These are phyloP conservation scores for Syncephalastrum contaminatum DNA, from an alignment of 371 early-diverging fungal species.

Conservation along the genomic window DNA sequence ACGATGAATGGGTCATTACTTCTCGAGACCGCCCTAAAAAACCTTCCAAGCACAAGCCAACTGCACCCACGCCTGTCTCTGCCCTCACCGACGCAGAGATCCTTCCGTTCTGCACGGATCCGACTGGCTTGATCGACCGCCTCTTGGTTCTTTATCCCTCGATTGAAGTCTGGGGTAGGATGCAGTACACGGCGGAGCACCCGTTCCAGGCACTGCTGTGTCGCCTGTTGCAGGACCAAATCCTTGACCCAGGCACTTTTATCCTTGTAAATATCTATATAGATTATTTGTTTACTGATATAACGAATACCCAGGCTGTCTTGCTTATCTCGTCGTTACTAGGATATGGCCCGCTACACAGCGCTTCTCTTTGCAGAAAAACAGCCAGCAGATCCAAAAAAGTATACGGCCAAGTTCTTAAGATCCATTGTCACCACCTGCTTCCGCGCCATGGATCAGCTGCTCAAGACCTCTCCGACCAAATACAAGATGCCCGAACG, in stretches of 20 bases:
- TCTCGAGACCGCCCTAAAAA: conserved; percentile 14
- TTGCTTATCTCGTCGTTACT: too few species aligned
- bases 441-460: conserved; percentile 23
- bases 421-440: conserved; percentile 21
- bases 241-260: conserved; percentile 29
- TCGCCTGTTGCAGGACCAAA: too few species aligned
- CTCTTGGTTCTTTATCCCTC: too few species aligned
- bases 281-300: too few species aligned
- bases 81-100: background rate
- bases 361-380: too few species aligned
- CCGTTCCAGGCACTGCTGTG: too few species aligned
- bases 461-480: conserved; percentile 22
- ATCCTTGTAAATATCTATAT: conserved; percentile 21
- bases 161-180: too few species aligned
- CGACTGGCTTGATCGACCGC: too few species aligned
- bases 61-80: conserved; percentile 21
- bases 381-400: conserved; percentile 1
- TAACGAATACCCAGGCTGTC: too few species aligned
- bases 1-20: conserved; percentile 37
- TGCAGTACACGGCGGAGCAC: too few species aligned
- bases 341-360: too few species aligned
- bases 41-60: conserved; percentile 15
- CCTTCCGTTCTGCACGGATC: too few species aligned
- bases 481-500: conserved; percentile 11
- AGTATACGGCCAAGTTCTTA: conserved; percentile 29